A percentile compares a stretch with the other conserved stretches of the same genome.
Conservation (phyloP, 495 filamentous ascomycete genomes). For the Aspergillus nidulans region DNA sequence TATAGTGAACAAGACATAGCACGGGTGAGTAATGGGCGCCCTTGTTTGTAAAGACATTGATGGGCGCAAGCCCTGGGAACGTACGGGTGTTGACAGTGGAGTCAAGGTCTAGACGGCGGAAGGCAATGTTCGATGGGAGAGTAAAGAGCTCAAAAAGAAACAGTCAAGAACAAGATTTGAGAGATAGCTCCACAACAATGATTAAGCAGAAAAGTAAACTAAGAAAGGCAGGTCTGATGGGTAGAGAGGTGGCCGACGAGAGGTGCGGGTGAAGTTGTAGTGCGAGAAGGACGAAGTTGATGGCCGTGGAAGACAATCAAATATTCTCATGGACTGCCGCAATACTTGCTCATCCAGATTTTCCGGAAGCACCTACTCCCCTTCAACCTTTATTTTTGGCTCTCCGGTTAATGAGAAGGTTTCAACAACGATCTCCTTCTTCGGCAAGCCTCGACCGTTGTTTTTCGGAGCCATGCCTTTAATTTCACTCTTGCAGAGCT, state of each 20-base stretch:
- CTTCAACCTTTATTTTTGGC: conserved; percentile 34
- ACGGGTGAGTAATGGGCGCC: conserved; percentile 1
- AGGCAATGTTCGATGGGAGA: background rate
- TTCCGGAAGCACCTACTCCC: conserved; percentile 5
- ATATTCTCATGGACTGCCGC: background rate
- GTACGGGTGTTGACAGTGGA: background rate
- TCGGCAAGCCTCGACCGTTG: conserved; percentile 27
- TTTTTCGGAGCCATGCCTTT: conserved; percentile 33
- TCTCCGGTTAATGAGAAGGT: conserved; percentile 27
- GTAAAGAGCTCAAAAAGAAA: background rate
- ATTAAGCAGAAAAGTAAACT: background rate
- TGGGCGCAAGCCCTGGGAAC: background rate
- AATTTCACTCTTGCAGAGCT: conserved; percentile 70
- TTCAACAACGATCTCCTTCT: conserved; percentile 42
- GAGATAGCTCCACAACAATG: background rate
- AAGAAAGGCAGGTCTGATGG: background rate
- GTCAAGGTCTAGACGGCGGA: background rate
- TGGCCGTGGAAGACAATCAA: background rate
- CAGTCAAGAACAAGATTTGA: background rate
- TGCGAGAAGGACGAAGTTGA: background rate
- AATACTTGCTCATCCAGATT: background rate
- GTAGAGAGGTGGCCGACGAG: background rate
- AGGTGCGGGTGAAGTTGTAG: background rate
- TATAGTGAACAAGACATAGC: background rate
- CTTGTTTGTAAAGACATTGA: background rate